Evolutionary conservation across 2,329 filamentous ascomycete genomes (phyloP).

Genomic region (Pseudogymnoascus sp.): DNA sequence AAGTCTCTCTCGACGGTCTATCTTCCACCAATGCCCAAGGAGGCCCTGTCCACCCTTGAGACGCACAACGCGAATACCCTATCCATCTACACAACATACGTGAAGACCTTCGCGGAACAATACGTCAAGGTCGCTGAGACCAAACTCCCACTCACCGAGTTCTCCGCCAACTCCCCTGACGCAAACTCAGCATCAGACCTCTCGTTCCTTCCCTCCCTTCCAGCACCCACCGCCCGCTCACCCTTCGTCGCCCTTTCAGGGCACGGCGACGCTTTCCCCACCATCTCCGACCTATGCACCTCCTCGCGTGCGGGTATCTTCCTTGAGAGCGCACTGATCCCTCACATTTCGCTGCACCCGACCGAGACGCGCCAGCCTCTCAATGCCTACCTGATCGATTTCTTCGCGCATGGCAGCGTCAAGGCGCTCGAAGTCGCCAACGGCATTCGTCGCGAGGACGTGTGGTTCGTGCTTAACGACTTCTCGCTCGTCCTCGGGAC

Average conservation of each 20-base stretch:
- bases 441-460: slow-evolving; percentile 53
- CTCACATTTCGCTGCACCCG: slow-evolving; percentile 54
- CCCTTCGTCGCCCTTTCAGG: slow-evolving; percentile 66
- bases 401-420: slow-evolving; percentile 64
- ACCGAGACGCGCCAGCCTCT: slow-evolving; percentile 43
- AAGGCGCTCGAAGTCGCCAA: slow-evolving; percentile 54
- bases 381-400: slow-evolving; percentile 66
- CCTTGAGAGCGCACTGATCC: slow-evolving; percentile 64
- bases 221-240: slow-evolving; percentile 47
- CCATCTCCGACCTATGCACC: slow-evolving; percentile 57
- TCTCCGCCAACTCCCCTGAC: slow-evolving; percentile 15
- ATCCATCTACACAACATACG: slow-evolving; percentile 58
- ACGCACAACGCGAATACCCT: slow-evolving; percentile 58
- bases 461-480: slow-evolving; percentile 66
- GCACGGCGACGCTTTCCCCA: slow-evolving; percentile 52
- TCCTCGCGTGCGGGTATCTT: slow-evolving; percentile 61
- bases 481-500: slow-evolving; percentile 58
- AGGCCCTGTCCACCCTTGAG: slow-evolving; percentile 46
- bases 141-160: slow-evolving; percentile 25
- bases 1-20: slow-evolving; percentile 55
- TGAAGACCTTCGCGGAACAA: slow-evolving; percentile 58
- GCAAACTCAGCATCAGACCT: slow-evolving; percentile 13
- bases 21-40: slow-evolving; percentile 52
- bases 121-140: slow-evolving; percentile 34
- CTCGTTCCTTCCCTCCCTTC: slow-evolving; percentile 26